Conservation (phyloP, 768 basidiomycete species). For the Neoboletus subvelutipes region DNA sequence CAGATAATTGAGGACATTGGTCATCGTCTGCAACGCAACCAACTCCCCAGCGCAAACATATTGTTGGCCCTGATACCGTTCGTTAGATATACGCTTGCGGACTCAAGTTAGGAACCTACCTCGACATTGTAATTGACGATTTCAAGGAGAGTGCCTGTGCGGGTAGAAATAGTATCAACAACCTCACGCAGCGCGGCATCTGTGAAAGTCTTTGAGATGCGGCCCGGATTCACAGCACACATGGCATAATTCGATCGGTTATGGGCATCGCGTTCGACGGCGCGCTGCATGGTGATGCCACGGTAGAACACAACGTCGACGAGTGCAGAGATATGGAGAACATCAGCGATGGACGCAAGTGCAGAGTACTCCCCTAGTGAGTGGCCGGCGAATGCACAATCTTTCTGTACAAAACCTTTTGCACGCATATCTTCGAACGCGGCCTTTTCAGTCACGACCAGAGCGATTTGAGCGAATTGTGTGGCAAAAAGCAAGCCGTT, state of each 20-base stretch:
- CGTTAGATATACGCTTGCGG: not conserved
- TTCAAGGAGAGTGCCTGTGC: conserved; percentile 83
- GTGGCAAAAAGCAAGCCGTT: conserved; percentile 95
- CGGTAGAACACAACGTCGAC: conserved; percentile 99
- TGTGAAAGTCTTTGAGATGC: conserved; percentile 91
- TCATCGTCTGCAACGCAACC: conserved; percentile 87
- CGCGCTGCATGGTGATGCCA: conserved; percentile 99
- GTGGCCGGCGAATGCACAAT: conserved; percentile 95
- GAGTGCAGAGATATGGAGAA: conserved; percentile 90
- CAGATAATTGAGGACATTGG: conserved; percentile 94
- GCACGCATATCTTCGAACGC: conserved; percentile 98
- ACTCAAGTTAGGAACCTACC: conserved; percentile 40
- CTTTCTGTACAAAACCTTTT: conserved; percentile 91
- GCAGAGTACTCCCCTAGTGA: conserved; percentile 99
- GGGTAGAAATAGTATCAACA: conserved; percentile 82
- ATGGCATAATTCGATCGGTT: conserved; percentile 97
- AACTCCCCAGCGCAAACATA: conserved; percentile 99
- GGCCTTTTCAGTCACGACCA: conserved; percentile 97
- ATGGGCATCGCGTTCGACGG: conserved; percentile 91
- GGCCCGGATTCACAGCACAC: conserved; percentile 98
- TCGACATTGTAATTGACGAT: conserved; percentile 97
- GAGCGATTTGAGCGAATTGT: conserved; percentile 97
- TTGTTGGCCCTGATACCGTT: conserved; percentile 82
- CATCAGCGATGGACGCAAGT: conserved; percentile 95
- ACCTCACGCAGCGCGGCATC: conserved; percentile 97